Evolutionary conservation across 2,329 filamentous ascomycete species (phyloP).

Genomic region (Onygenales sp.): DNA sequence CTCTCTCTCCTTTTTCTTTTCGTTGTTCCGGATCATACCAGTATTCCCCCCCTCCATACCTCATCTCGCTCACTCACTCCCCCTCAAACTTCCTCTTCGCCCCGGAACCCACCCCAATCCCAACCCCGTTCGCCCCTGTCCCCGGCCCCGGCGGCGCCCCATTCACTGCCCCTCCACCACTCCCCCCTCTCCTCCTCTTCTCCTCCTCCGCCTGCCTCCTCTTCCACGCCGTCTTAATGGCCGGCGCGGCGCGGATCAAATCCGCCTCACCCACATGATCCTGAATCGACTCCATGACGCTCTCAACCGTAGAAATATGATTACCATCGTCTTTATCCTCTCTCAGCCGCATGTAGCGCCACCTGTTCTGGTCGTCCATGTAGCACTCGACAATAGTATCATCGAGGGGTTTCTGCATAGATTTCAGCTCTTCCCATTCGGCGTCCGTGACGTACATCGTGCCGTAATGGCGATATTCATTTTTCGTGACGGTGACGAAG

Average conservation of each 20-base stretch:
- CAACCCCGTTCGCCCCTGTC: constrained; percentile 18
- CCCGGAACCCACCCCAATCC: constrained; percentile 25
- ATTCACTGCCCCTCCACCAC: constrained; percentile 11
- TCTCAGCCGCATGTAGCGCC: constrained; percentile 81
- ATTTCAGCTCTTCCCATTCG: constrained; percentile 80
- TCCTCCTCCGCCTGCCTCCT: constrained; percentile 34
- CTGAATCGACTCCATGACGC: constrained; percentile 80
- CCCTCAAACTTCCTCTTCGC: constrained; percentile 33
- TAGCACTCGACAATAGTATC: constrained; percentile 85
- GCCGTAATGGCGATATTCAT: constrained; percentile 56
- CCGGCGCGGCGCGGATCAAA: constrained; percentile 56
- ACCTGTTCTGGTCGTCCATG: constrained; percentile 62
- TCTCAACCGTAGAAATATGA: constrained; percentile 72
- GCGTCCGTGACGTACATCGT: constrained; percentile 59
- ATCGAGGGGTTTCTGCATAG: constrained; percentile 63
- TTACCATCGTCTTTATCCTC: constrained; percentile 92
- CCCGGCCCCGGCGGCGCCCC: constrained; percentile 7
- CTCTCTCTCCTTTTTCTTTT: neutral
- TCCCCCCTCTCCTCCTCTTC: constrained; percentile 14
- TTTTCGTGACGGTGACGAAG: constrained; percentile 57
- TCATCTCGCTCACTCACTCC: constrained; percentile 19
- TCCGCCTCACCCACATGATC: constrained; percentile 79
- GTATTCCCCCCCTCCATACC: neutral
- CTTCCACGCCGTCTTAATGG: constrained; percentile 78
- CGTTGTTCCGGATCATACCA: neutral